Base-by-base conservation (phyloP, 2,329 filamentous ascomycete species). In the Periconia digitata region DNA sequence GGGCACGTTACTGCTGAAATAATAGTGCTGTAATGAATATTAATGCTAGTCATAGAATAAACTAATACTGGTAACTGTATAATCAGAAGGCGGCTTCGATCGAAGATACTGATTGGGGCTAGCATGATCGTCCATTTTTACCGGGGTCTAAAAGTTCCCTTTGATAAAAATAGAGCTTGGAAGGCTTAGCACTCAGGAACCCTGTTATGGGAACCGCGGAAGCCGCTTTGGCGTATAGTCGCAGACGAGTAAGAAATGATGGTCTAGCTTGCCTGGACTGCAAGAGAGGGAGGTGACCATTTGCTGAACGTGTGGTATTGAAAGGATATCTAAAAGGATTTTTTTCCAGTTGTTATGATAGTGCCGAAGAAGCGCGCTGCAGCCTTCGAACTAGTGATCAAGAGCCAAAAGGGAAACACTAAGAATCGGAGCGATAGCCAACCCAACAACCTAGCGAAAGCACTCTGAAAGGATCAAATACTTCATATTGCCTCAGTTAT, bases 261-360 rank as follows among this genome's bases (percentile, higher is more conserved):
- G 17, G 34, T 35, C 41, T 43, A 16, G 41, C 41, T 43, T 43
- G 40, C 40, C 40, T 42, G 20, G 40, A 42, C 40, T 42, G 40
- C 20, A 42, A 42, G 24, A 43, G 15, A 43, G 27, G 41, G 35
- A 43, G 41, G 35, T 24, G 41, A 21, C 41, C 41, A 7, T 43
- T 43, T 16, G 8, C 41, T 43, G 20, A 43, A 27, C 29, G 21
- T 42, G 40, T 42, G 21, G 17, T 42, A 20, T 23, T 42, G 29
- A 27, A 45, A 45, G 43, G 32, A 38, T 45, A 45, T 45, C 37
- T 46, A 40, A 46, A 46, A 34, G 37, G 18, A 40, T 46, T 27
- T 18, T 32, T 23, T 27, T 46, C 37, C 34, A 46, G 40, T 34
- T 46, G 37, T 46, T 20, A 46, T 40, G 32, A 46, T 46, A 46